Evolutionary conservation across 2,329 filamentous ascomycete genomes (phyloP).

Genomic region (Aspergillus intermedius): DNA sequence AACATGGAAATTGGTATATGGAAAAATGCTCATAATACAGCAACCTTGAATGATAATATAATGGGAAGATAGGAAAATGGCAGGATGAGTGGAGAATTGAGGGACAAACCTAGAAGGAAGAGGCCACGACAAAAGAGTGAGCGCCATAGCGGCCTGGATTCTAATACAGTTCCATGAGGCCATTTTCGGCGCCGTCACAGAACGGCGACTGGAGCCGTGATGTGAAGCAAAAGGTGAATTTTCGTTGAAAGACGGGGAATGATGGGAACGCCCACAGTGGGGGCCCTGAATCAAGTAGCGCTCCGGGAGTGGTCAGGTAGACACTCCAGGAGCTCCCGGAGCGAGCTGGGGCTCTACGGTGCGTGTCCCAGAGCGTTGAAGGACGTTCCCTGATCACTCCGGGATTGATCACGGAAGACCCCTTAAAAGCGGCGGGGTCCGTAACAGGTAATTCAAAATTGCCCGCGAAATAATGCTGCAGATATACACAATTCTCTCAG

Average conservation of each 20-base stretch:
- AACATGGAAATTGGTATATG: too few species aligned
- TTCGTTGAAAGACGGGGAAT: background rate
- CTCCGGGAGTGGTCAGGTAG: too few species aligned
- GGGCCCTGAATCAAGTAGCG: too few species aligned
- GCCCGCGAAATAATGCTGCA: too few species aligned
- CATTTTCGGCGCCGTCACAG: background rate
- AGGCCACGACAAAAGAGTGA: background rate
- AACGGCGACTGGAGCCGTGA: background rate
- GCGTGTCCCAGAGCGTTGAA: too few species aligned
- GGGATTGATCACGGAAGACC: too few species aligned
- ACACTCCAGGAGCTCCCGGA: too few species aligned
- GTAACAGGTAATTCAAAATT: too few species aligned
- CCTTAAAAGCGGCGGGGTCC: too few species aligned
- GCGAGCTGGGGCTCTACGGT: too few species aligned
- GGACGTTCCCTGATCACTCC: too few species aligned
- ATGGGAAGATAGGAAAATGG: background rate
- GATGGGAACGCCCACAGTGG: background rate
- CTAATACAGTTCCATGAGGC: background rate
- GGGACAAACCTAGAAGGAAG: background rate
- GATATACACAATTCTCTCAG: too few species aligned
- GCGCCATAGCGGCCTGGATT: background rate
- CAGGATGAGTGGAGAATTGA: background rate
- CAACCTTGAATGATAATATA: background rate
- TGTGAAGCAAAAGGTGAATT: background rate
- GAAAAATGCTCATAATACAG: background rate